Conservation (phyloP, 495 filamentous ascomycete genomes). For the Daldinia concentrica region DNA sequence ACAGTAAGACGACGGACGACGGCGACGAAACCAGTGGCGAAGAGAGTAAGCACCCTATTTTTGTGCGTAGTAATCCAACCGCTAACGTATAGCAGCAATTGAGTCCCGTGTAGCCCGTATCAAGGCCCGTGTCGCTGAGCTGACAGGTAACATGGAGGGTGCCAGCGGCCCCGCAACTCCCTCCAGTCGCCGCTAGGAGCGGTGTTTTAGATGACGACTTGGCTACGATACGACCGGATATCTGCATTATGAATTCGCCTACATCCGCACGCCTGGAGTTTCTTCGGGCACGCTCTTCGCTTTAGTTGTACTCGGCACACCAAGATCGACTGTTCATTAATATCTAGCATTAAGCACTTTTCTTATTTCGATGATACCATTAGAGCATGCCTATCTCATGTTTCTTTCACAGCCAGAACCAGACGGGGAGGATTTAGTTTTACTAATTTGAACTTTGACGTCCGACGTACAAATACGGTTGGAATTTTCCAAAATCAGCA, state of each 20-base stretch:
- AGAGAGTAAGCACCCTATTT: slow-evolving; percentile 76
- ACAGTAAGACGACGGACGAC: slow-evolving; percentile 63
- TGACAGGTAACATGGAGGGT: slow-evolving; percentile 83
- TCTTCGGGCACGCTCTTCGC: slow-evolving; percentile 13
- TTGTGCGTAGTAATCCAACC: background rate
- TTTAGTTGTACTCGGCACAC: slow-evolving; percentile 10
- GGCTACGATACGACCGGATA: slow-evolving; percentile 25
- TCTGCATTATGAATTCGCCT: slow-evolving; percentile 25
- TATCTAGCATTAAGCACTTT: slow-evolving; percentile 28
- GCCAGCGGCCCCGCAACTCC: slow-evolving; percentile 38
- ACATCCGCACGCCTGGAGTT: slow-evolving; percentile 8
- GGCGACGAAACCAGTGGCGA: slow-evolving; percentile 92
- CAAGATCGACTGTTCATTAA: slow-evolving; percentile 17
- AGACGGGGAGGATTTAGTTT: slow-evolving; percentile 30
- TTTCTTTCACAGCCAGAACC: slow-evolving; percentile 33
- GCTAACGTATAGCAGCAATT: slow-evolving; percentile 72
- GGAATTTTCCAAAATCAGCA: slow-evolving; percentile 14
- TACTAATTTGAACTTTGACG: slow-evolving; percentile 24
- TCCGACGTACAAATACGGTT: slow-evolving; percentile 9
- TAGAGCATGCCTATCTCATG: slow-evolving; percentile 39
- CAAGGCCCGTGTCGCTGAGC: slow-evolving; percentile 93
- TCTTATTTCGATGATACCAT: slow-evolving; percentile 47
- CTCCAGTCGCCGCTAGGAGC: slow-evolving; percentile 45
- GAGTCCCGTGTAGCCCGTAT: slow-evolving; percentile 96
- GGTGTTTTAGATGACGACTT: slow-evolving; percentile 40